Evolutionary conservation across 2,329 filamentous ascomycete genomes (phyloP).

Genomic region (Meredithiella fracta): DNA sequence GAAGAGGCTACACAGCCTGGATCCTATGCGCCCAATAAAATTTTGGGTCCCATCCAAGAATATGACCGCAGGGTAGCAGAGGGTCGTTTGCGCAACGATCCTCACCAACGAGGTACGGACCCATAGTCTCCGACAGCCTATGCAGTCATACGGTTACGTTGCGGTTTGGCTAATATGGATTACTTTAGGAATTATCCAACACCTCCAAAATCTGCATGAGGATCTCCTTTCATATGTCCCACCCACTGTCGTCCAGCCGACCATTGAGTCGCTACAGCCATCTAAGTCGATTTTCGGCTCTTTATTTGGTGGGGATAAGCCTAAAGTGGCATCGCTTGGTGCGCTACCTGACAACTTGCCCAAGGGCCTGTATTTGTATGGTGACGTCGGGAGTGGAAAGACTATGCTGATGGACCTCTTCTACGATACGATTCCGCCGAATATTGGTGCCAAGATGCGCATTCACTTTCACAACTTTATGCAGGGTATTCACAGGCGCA

Average conservation of each 20-base stretch:
- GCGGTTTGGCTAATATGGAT: not conserved
- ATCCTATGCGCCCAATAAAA: not conserved
- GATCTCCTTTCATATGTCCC: conserved; percentile 60
- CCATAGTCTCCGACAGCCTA: not conserved
- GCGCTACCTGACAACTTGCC: conserved; percentile 59
- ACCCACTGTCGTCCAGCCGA: conserved; percentile 60
- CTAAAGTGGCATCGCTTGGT: conserved; percentile 22
- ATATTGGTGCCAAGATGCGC: conserved; percentile 67
- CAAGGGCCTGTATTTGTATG: conserved; percentile 83
- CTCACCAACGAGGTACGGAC: conserved; percentile 65
- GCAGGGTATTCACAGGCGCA: conserved; percentile 84
- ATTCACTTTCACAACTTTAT: conserved; percentile 99
- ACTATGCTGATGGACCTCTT: conserved; percentile 99
- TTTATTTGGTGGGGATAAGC: conserved; percentile 37
- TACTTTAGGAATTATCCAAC: conserved; percentile 64
- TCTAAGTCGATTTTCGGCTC: conserved; percentile 39
- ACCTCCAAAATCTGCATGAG: conserved; percentile 75
- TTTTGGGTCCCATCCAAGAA: conserved; percentile 61
- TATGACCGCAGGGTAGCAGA: conserved; percentile 68
- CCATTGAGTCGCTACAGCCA: conserved; percentile 50
- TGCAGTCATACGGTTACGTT: not conserved
- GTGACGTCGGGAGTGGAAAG: conserved; percentile 93
- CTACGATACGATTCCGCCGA: conserved; percentile 73
- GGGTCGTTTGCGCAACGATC: conserved; percentile 66
- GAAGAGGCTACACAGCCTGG: no score